Conservation (phyloP, 1,139 yeast genomes). For the Meyerozyma elateridarum region DNA sequence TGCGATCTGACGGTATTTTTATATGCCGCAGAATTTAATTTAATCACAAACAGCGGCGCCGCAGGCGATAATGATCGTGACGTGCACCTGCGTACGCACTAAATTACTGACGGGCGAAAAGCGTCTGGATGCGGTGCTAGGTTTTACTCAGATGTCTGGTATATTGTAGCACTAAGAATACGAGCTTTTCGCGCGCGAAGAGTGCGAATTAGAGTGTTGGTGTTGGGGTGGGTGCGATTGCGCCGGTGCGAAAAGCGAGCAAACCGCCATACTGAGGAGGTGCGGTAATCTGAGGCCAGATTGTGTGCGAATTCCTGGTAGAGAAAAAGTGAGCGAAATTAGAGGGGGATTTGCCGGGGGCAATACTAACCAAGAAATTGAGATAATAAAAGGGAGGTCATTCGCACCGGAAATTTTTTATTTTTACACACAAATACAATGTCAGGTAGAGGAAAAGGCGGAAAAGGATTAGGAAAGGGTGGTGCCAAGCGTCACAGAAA, state of each 20-base stretch:
- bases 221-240: too few species aligned
- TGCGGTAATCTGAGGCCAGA: slow-evolving; percentile 1
- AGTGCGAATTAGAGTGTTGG: too few species aligned
- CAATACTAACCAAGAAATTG: too few species aligned
- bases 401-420: slow-evolving; percentile 4
- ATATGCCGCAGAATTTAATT: too few species aligned
- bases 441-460: slow-evolving; percentile 21
- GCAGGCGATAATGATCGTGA: too few species aligned
- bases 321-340: slow-evolving; percentile 1
- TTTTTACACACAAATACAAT: slow-evolving; percentile 7
- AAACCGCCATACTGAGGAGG: not conserved
- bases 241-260: slow-evolving; percentile 1
- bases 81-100: too few species aligned
- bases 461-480: slow-evolving; percentile 19
- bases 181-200: slow-evolving; percentile 1
- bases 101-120: not conserved
- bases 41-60: too few species aligned
- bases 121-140: slow-evolving; percentile 1
- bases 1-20: too few species aligned
- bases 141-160: not conserved
- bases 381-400: slow-evolving; percentile 2
- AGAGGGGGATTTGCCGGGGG: too few species aligned
- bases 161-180: slow-evolving; percentile 1
- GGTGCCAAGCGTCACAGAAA: slow-evolving; percentile 24
- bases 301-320: not conserved